Evolutionary conservation across 164 flowering plant species (phyloP).

Genomic region (Piper betle): DNA sequence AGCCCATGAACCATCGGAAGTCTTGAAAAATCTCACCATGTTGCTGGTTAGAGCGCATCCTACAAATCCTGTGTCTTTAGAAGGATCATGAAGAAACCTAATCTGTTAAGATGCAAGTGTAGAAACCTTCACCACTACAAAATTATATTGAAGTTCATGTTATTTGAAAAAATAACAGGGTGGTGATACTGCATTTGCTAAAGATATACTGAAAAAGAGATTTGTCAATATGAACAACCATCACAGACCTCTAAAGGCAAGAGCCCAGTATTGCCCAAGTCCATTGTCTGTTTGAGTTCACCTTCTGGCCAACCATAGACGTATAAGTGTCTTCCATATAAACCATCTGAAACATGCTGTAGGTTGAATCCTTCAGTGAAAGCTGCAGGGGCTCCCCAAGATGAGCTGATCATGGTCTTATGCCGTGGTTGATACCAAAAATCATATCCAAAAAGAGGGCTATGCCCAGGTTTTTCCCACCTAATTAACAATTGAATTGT

Average conservation of each 20-base stretch:
- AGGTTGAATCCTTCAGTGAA: constrained; percentile 82
- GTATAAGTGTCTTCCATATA: constrained; percentile 75
- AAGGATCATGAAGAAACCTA: constrained; percentile 88
- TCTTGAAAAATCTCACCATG: constrained; percentile 90
- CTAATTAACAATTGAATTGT: constrained; percentile 15
- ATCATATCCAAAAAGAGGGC: constrained; percentile 88
- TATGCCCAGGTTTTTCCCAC: constrained; percentile 98
- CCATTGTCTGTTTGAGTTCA: constrained; percentile 80
- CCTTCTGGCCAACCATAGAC: constrained; percentile 98
- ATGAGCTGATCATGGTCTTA: constrained; percentile 90
- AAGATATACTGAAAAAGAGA: background rate
- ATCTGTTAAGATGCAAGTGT: constrained; percentile 27
- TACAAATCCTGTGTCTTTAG: constrained; percentile 68
- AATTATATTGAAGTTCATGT: too few species aligned
- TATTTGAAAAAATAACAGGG: background rate
- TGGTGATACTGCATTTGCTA: background rate
- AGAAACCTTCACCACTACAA: too few species aligned
- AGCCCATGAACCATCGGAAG: constrained; percentile 64
- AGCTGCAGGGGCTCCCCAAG: constrained; percentile 98
- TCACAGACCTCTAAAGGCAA: constrained; percentile 69
- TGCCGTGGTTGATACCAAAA: constrained; percentile 97
- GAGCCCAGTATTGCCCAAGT: constrained; percentile 80
- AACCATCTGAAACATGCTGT: constrained; percentile 82
- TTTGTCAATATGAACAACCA: background rate
- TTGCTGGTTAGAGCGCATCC: constrained; percentile 94